phyloP scores from a whole-genome alignment of 2,329 filamentous ascomycete species.

The Lasiodiplodia citricola region DNA sequence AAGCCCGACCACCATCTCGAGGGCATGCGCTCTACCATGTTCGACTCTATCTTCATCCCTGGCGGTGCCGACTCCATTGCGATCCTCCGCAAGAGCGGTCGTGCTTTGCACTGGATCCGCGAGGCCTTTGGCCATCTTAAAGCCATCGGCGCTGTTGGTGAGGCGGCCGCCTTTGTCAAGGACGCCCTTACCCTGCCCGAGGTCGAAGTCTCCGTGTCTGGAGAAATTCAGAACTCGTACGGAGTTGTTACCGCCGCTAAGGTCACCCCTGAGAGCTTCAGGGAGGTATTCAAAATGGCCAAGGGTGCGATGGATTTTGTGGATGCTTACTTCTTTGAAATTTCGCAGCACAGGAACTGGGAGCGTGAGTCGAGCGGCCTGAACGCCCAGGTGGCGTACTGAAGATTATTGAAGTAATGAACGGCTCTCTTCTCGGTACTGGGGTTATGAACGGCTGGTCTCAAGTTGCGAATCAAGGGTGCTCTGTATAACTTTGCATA shows the following conservation, averaged over 20 bases:
- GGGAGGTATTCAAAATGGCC: conserved; percentile 65
- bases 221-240: conserved; percentile 68
- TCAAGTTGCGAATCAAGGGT: background rate
- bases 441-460: background rate
- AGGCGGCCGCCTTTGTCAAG: conserved; percentile 69
- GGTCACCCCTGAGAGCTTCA: conserved; percentile 61
- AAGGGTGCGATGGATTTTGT: conserved; percentile 73
- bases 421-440: background rate
- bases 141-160: conserved; percentile 75
- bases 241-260: conserved; percentile 74
- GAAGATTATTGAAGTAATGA: conserved; percentile 33
- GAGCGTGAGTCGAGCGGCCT: conserved; percentile 75
- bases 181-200: conserved; percentile 53
- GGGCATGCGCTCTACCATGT: conserved; percentile 79
- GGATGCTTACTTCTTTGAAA: conserved; percentile 70
- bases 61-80: conserved; percentile 69
- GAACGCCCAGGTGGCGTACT: conserved; percentile 71
- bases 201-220: conserved; percentile 56
- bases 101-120: conserved; percentile 75
- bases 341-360: conserved; percentile 76
- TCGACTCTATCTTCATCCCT: conserved; percentile 79
- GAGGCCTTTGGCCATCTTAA: conserved; percentile 86
- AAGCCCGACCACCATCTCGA: conserved; percentile 79
- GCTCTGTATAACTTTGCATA: background rate
- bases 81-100: conserved; percentile 70